Evolutionary conservation across 352 stramenopile species (phyloP).

Genomic region (Pythium aristosporum): DNA sequence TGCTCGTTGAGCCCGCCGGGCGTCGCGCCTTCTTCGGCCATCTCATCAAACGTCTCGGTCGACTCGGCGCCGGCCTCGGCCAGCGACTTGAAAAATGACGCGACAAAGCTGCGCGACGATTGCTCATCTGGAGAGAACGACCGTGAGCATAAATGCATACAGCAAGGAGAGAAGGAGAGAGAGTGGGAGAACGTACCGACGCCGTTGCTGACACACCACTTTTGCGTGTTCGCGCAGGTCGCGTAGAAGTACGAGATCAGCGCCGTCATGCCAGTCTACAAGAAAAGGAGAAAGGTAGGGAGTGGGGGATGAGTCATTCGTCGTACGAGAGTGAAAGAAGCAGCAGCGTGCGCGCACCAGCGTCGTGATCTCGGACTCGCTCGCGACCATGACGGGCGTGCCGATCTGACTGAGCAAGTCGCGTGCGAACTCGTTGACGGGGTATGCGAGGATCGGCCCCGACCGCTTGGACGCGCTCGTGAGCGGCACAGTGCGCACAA

Average conservation of each 20-base stretch:
- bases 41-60: slow-evolving; percentile 74
- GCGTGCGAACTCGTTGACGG: slow-evolving; percentile 61
- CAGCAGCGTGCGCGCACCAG: slow-evolving; percentile 36
- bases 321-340: neutral
- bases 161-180: neutral
- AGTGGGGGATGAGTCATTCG: neutral
- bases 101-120: slow-evolving; percentile 76
- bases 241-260: slow-evolving; percentile 89
- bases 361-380: slow-evolving; percentile 81
- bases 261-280: slow-evolving; percentile 77
- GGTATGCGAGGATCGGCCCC: slow-evolving; percentile 79
- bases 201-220: slow-evolving; percentile 86
- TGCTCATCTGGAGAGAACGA: too few relatives aligned
- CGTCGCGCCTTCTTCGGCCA: slow-evolving; percentile 82
- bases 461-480: slow-evolving; percentile 71
- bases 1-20: slow-evolving; percentile 83
- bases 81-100: slow-evolving; percentile 83
- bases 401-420: slow-evolving; percentile 77
- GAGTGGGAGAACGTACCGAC: slow-evolving; percentile 43
- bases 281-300: neutral
- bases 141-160: too few relatives aligned
- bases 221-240: slow-evolving; percentile 76
- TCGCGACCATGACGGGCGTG: slow-evolving; percentile 79
- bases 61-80: slow-evolving; percentile 71
- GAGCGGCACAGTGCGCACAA: slow-evolving; percentile 79